These are phyloP conservation scores for Sicyos baderoa DNA, from an alignment of 306 rosid genomes.

Conservation along the genomic window DNA sequence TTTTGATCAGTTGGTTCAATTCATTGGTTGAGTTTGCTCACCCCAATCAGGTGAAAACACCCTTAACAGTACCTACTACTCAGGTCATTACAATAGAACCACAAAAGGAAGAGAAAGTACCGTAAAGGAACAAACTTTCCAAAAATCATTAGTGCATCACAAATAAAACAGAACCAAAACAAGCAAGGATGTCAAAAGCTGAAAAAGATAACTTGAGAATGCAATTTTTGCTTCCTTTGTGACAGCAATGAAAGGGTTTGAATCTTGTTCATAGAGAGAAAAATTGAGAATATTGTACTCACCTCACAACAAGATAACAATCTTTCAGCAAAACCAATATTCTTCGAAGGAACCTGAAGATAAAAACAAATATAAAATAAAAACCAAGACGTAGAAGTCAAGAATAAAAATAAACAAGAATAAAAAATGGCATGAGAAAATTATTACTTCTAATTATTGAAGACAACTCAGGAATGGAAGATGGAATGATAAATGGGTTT, in stretches of 20 bases:
- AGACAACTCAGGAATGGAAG: no score
- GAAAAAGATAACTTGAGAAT: background rate
- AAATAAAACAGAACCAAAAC: conserved; percentile 9
- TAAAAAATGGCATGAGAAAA: conserved; percentile 5
- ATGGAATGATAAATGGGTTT: no score
- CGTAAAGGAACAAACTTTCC: background rate
- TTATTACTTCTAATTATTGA: no score
- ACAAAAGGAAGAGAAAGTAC: background rate
- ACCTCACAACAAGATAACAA: conserved; percentile 81
- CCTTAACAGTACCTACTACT: background rate
- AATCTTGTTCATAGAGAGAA: background rate
- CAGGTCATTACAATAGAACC: background rate
- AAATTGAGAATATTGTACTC: conserved; percentile 21
- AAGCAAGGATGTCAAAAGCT: conserved; percentile 9
- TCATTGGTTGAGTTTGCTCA: no score
- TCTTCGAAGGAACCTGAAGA: conserved; percentile 56
- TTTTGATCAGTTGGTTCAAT: no score
- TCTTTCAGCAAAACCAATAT: conserved; percentile 58
- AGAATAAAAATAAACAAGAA: conserved; percentile 3
- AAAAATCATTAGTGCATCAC: background rate
- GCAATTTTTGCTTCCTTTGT: background rate
- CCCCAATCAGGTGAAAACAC: background rate
- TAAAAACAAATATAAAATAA: background rate
- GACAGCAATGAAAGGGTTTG: background rate
- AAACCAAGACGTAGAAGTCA: background rate